phyloP scores from a whole-genome alignment of 139 green algal genomes.

The Chlorella vulgaris region DNA sequence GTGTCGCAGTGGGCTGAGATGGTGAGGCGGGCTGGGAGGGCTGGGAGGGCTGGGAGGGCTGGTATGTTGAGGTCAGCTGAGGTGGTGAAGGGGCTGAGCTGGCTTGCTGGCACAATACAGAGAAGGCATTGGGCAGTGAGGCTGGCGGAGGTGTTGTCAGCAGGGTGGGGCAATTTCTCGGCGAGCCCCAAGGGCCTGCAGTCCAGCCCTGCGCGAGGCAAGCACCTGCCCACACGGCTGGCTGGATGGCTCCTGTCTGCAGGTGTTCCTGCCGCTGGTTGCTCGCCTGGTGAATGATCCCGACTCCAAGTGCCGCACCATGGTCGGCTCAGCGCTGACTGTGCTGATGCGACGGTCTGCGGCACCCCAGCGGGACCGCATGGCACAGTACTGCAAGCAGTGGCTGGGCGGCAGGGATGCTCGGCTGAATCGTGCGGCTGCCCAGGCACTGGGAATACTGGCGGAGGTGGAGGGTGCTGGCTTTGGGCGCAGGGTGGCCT shows the following conservation, averaged over 20 bases:
- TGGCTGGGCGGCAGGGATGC: slow-evolving; percentile 61
- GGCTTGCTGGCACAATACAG: too few relatives aligned
- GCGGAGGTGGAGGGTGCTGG: slow-evolving; percentile 56
- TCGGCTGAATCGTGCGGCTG: slow-evolving; percentile 57
- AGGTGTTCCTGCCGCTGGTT: slow-evolving; percentile 87
- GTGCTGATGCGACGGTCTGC: slow-evolving; percentile 63
- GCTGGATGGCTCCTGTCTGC: not conserved
- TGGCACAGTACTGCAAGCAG: slow-evolving; percentile 53
- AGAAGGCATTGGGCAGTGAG: too few relatives aligned
- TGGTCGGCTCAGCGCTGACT: slow-evolving; percentile 55
- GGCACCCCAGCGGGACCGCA: slow-evolving; percentile 44
- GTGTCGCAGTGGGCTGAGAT: slow-evolving; percentile 59
- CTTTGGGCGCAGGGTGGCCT: slow-evolving; percentile 47
- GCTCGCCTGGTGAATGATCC: slow-evolving; percentile 81
- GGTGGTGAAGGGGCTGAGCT: too few relatives aligned
- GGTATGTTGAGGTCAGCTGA: too few relatives aligned
- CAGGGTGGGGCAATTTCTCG: too few relatives aligned
- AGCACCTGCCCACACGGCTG: not conserved
- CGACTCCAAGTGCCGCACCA: slow-evolving; percentile 53
- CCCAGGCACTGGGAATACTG: slow-evolving; percentile 60
- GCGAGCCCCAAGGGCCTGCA: too few relatives aligned
- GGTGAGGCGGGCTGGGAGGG: not conserved
- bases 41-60: not conserved
- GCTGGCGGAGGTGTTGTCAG: too few relatives aligned
- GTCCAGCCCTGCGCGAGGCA: too few relatives aligned